Evolutionary conservation across 208 protist genomes (phyloP).

Genomic region (Trypanosoma lewisi): DNA sequence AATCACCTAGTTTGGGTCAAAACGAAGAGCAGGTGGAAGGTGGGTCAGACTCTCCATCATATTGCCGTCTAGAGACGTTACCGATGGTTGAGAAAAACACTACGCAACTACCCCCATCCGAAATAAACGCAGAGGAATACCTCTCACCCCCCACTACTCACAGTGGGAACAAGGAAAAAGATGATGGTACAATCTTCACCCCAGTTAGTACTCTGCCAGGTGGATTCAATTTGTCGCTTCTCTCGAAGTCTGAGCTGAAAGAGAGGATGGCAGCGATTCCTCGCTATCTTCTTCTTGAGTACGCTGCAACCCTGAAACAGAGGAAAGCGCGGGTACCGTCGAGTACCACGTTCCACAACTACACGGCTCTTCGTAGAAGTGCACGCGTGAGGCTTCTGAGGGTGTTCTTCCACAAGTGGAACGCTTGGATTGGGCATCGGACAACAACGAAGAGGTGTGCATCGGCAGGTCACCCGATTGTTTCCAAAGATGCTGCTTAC

Average conservation of each 20-base stretch:
- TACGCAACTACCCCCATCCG: not conserved
- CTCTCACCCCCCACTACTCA: not conserved
- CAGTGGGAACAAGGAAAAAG: not conserved
- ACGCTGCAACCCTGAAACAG: not conserved
- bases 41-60: not conserved
- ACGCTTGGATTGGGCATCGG: not conserved
- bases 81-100: constrained; percentile 5
- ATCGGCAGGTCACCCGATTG: not conserved
- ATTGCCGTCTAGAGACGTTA: constrained; percentile 17
- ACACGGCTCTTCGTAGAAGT: not conserved
- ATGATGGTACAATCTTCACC: not conserved
- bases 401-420: constrained; percentile 14
- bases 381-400: not conserved
- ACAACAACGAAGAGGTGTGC: not conserved
- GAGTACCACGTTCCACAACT: constrained; percentile 2
- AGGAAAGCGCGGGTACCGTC: not conserved
- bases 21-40: not conserved
- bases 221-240: not conserved
- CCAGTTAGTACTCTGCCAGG: not conserved
- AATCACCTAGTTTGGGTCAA: constrained; percentile 8
- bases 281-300: constrained; percentile 7
- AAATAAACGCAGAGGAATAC: constrained; percentile 6
- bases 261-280: constrained; percentile 5
- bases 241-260: not conserved
- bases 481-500: not conserved